Evolutionary conservation across 1,284 basidiomycete species (phyloP).

Genomic region (Irpex sp.): DNA sequence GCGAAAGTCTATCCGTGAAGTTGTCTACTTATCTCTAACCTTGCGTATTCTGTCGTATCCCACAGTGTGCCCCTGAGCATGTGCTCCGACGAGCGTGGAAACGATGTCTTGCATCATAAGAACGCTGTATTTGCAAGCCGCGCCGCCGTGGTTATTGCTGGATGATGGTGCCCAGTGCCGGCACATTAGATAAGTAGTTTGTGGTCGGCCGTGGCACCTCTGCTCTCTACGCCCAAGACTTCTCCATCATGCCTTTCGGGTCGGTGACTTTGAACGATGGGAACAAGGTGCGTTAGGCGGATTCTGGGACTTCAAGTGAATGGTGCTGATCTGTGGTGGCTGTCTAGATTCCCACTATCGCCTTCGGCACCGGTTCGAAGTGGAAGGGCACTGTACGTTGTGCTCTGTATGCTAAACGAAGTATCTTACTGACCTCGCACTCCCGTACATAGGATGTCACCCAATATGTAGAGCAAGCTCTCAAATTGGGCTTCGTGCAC

Average conservation of each 20-base stretch:
- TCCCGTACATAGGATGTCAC: conserved; percentile 27
- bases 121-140: background rate
- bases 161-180: background rate
- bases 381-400: conserved; percentile 28
- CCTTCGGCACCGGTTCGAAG: conserved; percentile 30
- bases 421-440: background rate
- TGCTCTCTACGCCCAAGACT: background rate
- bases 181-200: background rate
- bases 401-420: background rate
- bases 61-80: background rate
- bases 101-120: background rate
- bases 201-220: background rate
- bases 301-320: background rate
- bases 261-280: conserved; percentile 29
- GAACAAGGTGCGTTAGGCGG: conserved; percentile 18
- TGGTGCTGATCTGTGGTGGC: background rate
- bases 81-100: background rate
- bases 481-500: conserved; percentile 33
- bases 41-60: background rate
- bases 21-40: no score
- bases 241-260: conserved; percentile 25
- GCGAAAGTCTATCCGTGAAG: no score
- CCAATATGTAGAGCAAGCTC: conserved; percentile 30
- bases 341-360: conserved; percentile 27
- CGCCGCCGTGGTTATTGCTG: background rate